Evolutionary conservation across 1,284 basidiomycete species (phyloP).

Genomic region (Rhodotorula glutinis): DNA sequence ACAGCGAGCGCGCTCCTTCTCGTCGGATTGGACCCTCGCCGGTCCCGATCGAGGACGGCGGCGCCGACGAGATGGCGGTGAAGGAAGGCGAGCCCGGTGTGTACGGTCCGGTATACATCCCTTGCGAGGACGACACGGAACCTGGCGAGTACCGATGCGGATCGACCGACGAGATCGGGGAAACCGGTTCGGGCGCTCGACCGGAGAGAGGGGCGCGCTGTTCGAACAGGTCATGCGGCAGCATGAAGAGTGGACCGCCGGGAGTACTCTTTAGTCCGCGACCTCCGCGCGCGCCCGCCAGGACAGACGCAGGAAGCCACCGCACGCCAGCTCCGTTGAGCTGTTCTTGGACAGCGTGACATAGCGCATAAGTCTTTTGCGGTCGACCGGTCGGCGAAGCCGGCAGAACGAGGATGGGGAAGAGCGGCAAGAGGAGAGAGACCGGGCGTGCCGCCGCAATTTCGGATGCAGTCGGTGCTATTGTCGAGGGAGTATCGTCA

Average conservation of each 20-base stretch:
- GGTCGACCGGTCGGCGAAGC: conserved; percentile 20
- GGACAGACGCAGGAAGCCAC: conserved; percentile 10
- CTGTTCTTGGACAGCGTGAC: conserved; percentile 27
- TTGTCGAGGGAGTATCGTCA: background rate
- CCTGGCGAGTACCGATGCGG: background rate
- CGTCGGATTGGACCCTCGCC: background rate
- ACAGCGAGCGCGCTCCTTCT: conserved; percentile 1
- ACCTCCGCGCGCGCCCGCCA: background rate
- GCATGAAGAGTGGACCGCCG: conserved; percentile 15
- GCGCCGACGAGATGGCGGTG: background rate
- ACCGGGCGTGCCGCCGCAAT: conserved; percentile 20
- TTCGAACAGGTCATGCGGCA: conserved; percentile 31
- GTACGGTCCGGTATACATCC: background rate
- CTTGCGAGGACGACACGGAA: conserved; percentile 22
- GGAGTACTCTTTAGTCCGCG: too few species aligned
- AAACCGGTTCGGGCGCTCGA: background rate
- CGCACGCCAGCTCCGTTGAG: conserved; percentile 28
- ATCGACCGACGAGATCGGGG: background rate
- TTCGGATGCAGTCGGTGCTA: conserved; percentile 29
- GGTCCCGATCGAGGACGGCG: background rate
- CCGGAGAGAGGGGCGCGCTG: conserved; percentile 1
- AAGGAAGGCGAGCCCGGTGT: conserved; percentile 1
- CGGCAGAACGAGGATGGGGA: conserved; percentile 31
- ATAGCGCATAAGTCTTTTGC: conserved; percentile 26
- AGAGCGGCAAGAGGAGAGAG: conserved; percentile 28